Conservation (phyloP, 495 filamentous ascomycete genomes). For the Trichoderma orchidacearum region DNA sequence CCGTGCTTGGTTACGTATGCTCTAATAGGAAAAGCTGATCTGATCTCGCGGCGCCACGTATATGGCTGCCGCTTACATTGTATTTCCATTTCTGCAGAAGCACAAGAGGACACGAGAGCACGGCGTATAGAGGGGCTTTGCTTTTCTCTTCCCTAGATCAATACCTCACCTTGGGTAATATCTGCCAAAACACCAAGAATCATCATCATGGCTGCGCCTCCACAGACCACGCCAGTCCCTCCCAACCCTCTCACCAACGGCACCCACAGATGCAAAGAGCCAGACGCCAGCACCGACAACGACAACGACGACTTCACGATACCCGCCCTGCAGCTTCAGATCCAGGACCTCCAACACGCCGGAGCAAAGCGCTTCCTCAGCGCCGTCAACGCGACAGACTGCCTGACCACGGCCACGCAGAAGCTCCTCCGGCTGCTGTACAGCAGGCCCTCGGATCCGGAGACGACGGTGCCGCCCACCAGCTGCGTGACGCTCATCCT, state of each 20-base stretch:
- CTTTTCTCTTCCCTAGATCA: too few relatives aligned
- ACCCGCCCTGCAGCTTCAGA: slow-evolving; percentile 57
- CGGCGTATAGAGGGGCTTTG: too few relatives aligned
- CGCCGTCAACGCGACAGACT: slow-evolving; percentile 39
- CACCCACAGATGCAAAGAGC: not conserved
- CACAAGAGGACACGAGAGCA: too few relatives aligned
- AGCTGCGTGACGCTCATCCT: slow-evolving; percentile 85
- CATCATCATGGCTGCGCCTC: not conserved
- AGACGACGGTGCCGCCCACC: slow-evolving; percentile 28
- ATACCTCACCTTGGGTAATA: too few relatives aligned
- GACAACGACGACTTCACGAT: slow-evolving; percentile 18
- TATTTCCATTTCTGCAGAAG: too few relatives aligned
- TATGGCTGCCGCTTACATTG: too few relatives aligned
- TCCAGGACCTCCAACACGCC: slow-evolving; percentile 53
- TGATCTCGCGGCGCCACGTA: too few relatives aligned
- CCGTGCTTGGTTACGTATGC: too few relatives aligned
- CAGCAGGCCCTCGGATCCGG: slow-evolving; percentile 19
- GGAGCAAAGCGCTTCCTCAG: slow-evolving; percentile 50
- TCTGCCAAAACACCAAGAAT: not conserved
- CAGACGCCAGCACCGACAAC: not conserved
- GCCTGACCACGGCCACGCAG: slow-evolving; percentile 46
- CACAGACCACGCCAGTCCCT: not conserved
- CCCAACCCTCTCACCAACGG: not conserved
- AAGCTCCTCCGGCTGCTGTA: slow-evolving; percentile 56
- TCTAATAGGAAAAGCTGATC: too few relatives aligned